Conservation (phyloP, 345 rosid genomes). For the Toxicodendron radicans region DNA sequence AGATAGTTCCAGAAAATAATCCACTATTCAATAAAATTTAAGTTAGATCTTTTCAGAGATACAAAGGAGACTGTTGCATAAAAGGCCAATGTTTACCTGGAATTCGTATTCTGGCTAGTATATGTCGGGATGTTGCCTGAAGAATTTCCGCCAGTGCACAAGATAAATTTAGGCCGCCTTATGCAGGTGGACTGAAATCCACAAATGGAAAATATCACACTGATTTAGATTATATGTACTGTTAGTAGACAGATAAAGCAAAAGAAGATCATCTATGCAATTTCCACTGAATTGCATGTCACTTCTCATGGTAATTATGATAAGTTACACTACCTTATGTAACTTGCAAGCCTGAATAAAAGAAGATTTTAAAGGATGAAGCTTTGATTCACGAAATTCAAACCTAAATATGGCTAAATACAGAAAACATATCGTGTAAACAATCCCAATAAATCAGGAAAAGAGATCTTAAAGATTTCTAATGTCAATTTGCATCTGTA, state of each 20-base stretch:
- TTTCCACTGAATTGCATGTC: not conserved
- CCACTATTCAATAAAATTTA: conserved; percentile 48
- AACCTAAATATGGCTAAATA: not conserved
- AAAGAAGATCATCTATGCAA: not conserved
- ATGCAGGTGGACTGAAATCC: conserved; percentile 66
- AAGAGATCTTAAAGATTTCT: not conserved
- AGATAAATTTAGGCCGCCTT: conserved; percentile 82
- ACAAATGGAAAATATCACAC: conserved; percentile 15
- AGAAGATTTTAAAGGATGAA: not conserved
- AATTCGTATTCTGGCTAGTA: conserved; percentile 52
- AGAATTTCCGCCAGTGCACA: conserved; percentile 85
- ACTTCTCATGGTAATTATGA: not conserved
- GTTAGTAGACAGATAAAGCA: conserved; percentile 13
- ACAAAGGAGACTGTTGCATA: conserved; percentile 6
- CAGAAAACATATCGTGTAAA: not conserved
- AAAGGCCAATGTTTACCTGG: conserved; percentile 46
- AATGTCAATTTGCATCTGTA: not conserved
- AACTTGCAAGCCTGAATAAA: not conserved
- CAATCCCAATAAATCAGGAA: not conserved
- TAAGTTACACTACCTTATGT: not conserved
- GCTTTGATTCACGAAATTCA: not conserved
- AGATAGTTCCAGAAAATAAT: conserved; percentile 69
- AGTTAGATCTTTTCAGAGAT: conserved; percentile 5
- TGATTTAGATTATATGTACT: not conserved
- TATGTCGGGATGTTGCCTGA: conserved; percentile 68